Conservation (phyloP, 1,284 basidiomycete species). For the Ganoderma multipileum region DNA sequence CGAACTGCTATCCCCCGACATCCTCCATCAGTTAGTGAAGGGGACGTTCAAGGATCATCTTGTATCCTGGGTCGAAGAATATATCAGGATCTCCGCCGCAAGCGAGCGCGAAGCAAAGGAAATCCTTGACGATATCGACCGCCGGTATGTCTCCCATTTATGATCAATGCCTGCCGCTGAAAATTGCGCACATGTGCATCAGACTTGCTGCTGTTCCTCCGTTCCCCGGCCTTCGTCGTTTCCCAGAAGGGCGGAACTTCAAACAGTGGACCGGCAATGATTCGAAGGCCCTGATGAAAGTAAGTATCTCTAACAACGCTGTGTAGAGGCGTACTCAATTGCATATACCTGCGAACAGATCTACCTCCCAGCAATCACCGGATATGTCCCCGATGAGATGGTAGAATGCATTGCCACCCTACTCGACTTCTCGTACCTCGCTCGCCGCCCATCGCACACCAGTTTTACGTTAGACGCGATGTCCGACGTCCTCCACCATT, state of each 20-base stretch:
- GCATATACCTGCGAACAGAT: too few species aligned
- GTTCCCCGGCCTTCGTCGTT: constrained; percentile 29
- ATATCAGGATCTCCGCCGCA: neutral
- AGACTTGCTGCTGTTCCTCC: constrained; percentile 15
- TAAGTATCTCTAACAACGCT: neutral
- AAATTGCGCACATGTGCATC: neutral
- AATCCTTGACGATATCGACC: constrained; percentile 31
- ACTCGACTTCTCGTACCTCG: constrained; percentile 29
- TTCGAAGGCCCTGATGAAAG: constrained; percentile 34
- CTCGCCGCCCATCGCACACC: neutral
- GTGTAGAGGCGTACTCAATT: too few species aligned
- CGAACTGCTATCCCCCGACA: constrained; percentile 7
- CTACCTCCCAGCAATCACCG: constrained; percentile 21
- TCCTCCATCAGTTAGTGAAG: constrained; percentile 17
- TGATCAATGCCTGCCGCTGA: too few species aligned
- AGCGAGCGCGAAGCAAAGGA: neutral
- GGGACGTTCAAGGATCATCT: constrained; percentile 28
- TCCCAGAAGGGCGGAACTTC: constrained; percentile 26
- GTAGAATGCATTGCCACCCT: constrained; percentile 1
- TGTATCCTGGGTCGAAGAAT: constrained; percentile 16
- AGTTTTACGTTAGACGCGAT: neutral
- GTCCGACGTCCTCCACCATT: constrained; percentile 5
- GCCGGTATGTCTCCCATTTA: constrained; percentile 15
- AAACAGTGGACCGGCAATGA: constrained; percentile 34
- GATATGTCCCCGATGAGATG: constrained; percentile 22